Base-by-base conservation (phyloP, 768 basidiomycete genomes). In the Hygrocybe punicea region DNA sequence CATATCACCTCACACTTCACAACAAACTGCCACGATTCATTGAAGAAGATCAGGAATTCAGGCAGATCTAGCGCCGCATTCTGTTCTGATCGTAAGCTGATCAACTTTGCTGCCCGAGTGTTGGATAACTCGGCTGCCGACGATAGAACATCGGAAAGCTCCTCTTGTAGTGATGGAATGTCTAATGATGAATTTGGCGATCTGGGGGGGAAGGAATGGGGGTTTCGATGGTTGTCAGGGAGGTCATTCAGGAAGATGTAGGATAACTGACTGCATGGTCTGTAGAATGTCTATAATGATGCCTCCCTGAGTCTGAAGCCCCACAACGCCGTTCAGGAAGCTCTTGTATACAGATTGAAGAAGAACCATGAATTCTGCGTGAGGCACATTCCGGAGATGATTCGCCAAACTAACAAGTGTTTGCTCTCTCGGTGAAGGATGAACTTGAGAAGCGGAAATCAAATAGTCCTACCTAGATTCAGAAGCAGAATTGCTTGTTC, bases 11-110 rank as follows among this genome's bases (percentile, higher is more conserved):
- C 96, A 65, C 91, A 93, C 61, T 79, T 80, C 23, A 97, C 81
- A 8, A 98, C 93, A 63, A 98, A 98, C 23, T 79, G 72, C 96
- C 96, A 98, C 1, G 89, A 86, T 62, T 83, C 80, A 54, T 87
- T 86, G 77, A 95, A 96, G 56, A 98, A 78, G 10, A 77, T 79
- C 34, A 91, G 75, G 73, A 98, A 98, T 45, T 86, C 83, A 3
- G 78, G 73, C 34, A 98, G 72, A 21, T 84, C 77, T 21, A 98
- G 79, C 11, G 79, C 73, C 0, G 89, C 79, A 68, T 96, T 91
- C 60, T 87, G 85, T 60, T 96, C 92, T 13, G 86, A 78, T 25
- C 96, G 84, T 6, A 84, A 75, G 40, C 81, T 76, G 39, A 98
- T 73, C n/a, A 94, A 78, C 67, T 87, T 89, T 17, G 93, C 88